These are phyloP conservation scores for Shiraia sp. DNA, from an alignment of 2,329 filamentous ascomycete genomes.

Conservation along the genomic window DNA sequence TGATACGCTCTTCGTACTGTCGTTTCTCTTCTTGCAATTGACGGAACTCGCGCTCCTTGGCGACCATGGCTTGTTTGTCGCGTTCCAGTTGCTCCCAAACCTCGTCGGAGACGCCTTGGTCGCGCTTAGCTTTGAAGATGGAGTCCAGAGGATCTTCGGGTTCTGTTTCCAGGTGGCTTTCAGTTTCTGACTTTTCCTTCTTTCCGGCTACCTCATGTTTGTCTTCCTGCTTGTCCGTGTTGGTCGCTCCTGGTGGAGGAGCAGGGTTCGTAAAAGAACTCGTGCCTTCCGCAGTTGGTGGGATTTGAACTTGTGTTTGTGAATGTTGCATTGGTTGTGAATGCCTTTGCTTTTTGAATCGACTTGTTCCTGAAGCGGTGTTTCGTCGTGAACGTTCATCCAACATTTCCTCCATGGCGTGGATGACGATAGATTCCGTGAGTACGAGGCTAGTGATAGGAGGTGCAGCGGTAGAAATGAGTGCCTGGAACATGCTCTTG, in stretches of 20 bases:
- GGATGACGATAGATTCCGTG: conserved; percentile 26
- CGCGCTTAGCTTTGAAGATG: conserved; percentile 45
- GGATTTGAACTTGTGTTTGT: conserved; percentile 10
- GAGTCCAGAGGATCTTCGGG: conserved; percentile 14
- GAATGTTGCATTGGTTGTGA: conserved; percentile 1
- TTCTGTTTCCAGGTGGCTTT: no score
- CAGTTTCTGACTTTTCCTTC: neutral
- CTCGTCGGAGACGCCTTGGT: conserved; percentile 62
- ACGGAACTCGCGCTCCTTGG: conserved; percentile 43
- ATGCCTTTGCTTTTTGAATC: conserved; percentile 7
- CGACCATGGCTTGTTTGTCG: conserved; percentile 48
- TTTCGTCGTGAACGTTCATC: conserved; percentile 34
- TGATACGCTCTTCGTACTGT: conserved; percentile 21
- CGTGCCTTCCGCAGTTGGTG: conserved; percentile 1
- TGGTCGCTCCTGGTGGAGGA: conserved; percentile 2
- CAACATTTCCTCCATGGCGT: conserved; percentile 36
- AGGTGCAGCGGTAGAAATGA: conserved; percentile 26
- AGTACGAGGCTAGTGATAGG: conserved; percentile 24
- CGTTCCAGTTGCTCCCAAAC: conserved; percentile 64
- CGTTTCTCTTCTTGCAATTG: conserved; percentile 33
- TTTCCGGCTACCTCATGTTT: neutral
- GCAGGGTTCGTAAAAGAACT: conserved; percentile 8
- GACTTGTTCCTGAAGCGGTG: conserved; percentile 20
- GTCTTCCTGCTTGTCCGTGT: conserved; percentile 8
- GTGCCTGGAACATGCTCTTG: conserved; percentile 52